Base-by-base conservation (phyloP, 257 asterid genomes). In the Handroanthus guayacan region DNA sequence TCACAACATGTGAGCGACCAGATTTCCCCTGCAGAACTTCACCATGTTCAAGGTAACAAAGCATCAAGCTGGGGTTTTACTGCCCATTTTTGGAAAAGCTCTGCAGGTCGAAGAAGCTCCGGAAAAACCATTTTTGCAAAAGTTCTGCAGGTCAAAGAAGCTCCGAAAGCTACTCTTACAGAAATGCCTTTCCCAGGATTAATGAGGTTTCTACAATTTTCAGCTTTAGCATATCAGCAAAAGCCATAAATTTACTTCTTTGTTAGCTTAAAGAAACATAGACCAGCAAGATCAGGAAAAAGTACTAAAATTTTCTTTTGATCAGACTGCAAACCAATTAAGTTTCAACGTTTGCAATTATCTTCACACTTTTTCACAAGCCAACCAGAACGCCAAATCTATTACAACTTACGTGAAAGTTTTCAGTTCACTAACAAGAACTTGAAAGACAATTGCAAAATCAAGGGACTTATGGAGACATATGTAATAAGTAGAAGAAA, bases 391-490 rank as follows among this genome's bases (percentile, higher is more conserved):
- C 18, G 57, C 48, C 39, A 1, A 7, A 56, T 61, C 31, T 34
- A 44, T n/a, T 2, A 61, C 56, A 39, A 48, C 63, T 38, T 25
- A 71, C 17, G 43, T 12, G 44, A 77, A 17, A 72, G 13, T 41
- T 52, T 45, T 34, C 69, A 67, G 34, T 69, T 34, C 14, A 75
- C 20, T 54, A 7, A 17, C 68, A 2, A 34, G 50, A 65, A 48
- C 56, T 76, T 13, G 54, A 60, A 73, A 37, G 31, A 45, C 43
- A 52, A 10, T 18, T 6, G 51, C 38, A 48, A 41, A 61, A 70
- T 14, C 31, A 50, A 69, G 78, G 56, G 48, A 74, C 51, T 62
- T 60, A 52, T 41, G 25, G 72, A 37, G 62, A 55, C 20, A 75
- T 12, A 57, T 47, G 62, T 54, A 39, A 63, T 10, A 31, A 2